These are phyloP conservation scores for Populus hybrid DNA, from an alignment of 441 rosid species.

Conservation along the genomic window DNA sequence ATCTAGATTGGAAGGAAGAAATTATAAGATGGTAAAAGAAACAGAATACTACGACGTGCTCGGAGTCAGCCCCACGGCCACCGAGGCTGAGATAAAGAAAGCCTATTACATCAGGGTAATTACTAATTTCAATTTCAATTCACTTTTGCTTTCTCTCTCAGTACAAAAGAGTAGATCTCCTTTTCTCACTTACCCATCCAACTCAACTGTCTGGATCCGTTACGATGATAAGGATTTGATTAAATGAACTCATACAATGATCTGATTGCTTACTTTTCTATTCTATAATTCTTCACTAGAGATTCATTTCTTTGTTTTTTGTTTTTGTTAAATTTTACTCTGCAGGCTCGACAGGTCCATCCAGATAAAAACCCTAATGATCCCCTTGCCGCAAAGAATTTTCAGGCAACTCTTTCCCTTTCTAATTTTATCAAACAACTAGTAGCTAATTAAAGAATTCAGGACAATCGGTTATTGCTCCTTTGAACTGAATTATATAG, in stretches of 20 bases:
- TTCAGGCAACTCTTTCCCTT: constrained; percentile 58
- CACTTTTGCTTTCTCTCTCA: background rate
- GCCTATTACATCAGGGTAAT: constrained; percentile 92
- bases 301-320: background rate
- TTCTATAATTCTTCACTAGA: background rate
- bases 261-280: background rate
- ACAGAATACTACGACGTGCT: constrained; percentile 95
- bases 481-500: background rate
- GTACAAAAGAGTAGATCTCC: background rate
- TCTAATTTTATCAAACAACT: background rate
- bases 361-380: constrained; percentile 97
- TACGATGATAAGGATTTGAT: background rate
- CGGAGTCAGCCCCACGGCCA: constrained; percentile 87
- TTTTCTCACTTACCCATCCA: background rate
- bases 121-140: background rate
- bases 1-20: background rate
- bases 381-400: constrained; percentile 93
- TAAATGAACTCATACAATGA: background rate
- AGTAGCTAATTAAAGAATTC: too few relatives aligned
- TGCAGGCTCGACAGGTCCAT: constrained; percentile 95
- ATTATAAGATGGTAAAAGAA: constrained; percentile 73
- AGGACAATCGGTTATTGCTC: background rate
- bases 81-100: constrained; percentile 93
- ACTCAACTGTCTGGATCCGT: constrained; percentile 1
- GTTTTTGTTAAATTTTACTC: constrained; percentile 7